Base-by-base conservation (phyloP, 2,329 filamentous ascomycete genomes). In the Fusarium keratoplasticum region DNA sequence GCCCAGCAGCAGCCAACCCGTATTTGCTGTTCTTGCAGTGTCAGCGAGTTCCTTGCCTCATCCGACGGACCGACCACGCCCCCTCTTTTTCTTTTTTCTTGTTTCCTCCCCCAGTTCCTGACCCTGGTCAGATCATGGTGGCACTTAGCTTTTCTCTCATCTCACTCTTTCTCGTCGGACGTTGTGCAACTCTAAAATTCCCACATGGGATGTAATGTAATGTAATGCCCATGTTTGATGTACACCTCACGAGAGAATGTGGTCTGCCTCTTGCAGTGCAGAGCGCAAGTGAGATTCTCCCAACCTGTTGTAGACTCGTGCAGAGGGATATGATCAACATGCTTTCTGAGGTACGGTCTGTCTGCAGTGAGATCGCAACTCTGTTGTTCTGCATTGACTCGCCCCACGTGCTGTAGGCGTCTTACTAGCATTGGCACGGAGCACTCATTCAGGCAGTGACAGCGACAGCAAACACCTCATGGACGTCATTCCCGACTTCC, bases 361-460 rank as follows among this genome's bases (percentile, higher is more conserved):
- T 33, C 22, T 62, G 70, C 47, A 66, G 65, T 62, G 18, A 72
- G 65, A 72, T 44, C 59, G 22, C 70, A 57, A 67, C 59, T 68
- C 61, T 61, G 42, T 58, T 33, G 27, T 57, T 33, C 31, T 36
- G 62, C 35, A 44, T 71, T 38, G 7, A 25, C 27, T 22, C 22
- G 22, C 29, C 36, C 70, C 54, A 71, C 47, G 67, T 73, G 70
- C 60, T 40, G 35, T 58, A 61, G 38, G 38, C 59, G 22, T 67
- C 47, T 61, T 42, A 64, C 59, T 18, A n/a, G 25, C 55, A 59
- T 59, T 38, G 20, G 55, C 29, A 31, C 29, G 29, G 29, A 10
- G 27, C 27, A 9, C 27, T 29, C 27, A 9, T 8, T 31, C n/a
- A 55, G 52, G 42, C 20, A 55, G 52, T 33, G 13, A 35, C 42